Base-by-base conservation (phyloP, 768 basidiomycete species). In the Auricularia sp. region DNA sequence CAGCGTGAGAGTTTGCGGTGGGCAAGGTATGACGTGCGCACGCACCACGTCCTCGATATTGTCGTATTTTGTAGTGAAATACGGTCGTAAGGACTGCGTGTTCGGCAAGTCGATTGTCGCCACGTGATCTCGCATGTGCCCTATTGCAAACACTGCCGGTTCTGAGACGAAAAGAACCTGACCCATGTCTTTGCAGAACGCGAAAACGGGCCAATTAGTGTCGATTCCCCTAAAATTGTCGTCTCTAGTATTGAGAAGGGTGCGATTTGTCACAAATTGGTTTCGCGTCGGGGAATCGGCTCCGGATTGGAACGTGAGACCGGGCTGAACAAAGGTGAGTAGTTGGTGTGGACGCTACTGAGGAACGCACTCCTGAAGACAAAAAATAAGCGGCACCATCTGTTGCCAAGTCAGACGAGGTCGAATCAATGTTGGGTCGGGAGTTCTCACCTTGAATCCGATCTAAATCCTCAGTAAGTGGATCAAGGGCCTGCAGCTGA, bases 81-180 rank as follows among this genome's bases (percentile, higher is more conserved):
- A 74, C 42, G 68, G 39, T 42, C 12, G 42, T 6, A 51, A 6
- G 47, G 21, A 5, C 21, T 51, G 47, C 5, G 47, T 18, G 16
- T 51, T 18, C 11, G 18, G 10, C 39, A 42, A 42, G 7, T 7
- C 12, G 47, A 51, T 8, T 18, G 11, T 51, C 18, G 16, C 47
- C 7, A 51, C 72, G 6, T 76, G 75, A 61, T 76, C 76, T 16
- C 76, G 70, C 21, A 71, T 73, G 62, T 74, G 74, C 23, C 77
- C 77, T 29, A 77, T 69, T n/a, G 72, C 67, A 61, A 74, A 71
- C 7, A 76, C 72, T 21, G 74, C 70, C 2, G 72, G 70, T 5
- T 63, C 59, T 3, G 72, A 66, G 11, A 71, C 43, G 11, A 54
- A 44, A 4, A 47, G 39, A 8, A 69, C 63, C 29, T 10, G 62